Evolutionary conservation across 768 basidiomycete genomes (phyloP), one percentile per base, ranked within the genome.

Genomic region (Mycena epipterygia): DNA sequence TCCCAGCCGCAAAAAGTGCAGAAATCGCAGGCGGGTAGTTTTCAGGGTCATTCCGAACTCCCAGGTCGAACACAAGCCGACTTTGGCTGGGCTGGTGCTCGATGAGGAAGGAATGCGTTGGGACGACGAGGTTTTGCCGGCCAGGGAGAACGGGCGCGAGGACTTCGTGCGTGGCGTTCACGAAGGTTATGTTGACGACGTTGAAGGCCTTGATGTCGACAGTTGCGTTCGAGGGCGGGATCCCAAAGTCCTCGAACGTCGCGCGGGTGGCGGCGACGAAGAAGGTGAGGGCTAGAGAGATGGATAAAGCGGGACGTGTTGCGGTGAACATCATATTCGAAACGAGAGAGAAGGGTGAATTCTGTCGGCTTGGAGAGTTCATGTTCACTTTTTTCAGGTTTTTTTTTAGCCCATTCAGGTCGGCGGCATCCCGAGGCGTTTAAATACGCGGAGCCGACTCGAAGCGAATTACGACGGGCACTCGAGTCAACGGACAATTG

Each of bases 121-220:
- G 42, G 21, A 13, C 21, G 21, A 5, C 21, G 21, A 44, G n/a
- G 19, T 19, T n/a, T 5, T 44, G 4, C 5, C 21, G 6, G 5
- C 42, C 42, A n/a, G 42, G 42, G 3, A n/a, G 42, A 5, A n/a
- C 4, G 5, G 42, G 42, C 21, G 42, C 19, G 11, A 5, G 6
- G 21, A 44, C 19, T n/a, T 2, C 21, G 13, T 57, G 39, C 17
- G 42, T 29, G 46, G 12, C 25, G n/a, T 46, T 56, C 0, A 42
- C 33, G 59, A 42, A 0, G 32, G 37, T 46, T 2, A 51, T 12
- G 39, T 19, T 51, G 2, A 29, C 72, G 17, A 62, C 42, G 16
- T 73, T 61, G 42, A 73, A 63, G 12, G 60, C 68, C 4, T 39
- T 39, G 52, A 73, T 65, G 3, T 48, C 33, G 60, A 73, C 72